These are phyloP conservation scores for Wickerhamomyces chaumierensis DNA, from an alignment of 805 yeast species.

Conservation along the genomic window DNA sequence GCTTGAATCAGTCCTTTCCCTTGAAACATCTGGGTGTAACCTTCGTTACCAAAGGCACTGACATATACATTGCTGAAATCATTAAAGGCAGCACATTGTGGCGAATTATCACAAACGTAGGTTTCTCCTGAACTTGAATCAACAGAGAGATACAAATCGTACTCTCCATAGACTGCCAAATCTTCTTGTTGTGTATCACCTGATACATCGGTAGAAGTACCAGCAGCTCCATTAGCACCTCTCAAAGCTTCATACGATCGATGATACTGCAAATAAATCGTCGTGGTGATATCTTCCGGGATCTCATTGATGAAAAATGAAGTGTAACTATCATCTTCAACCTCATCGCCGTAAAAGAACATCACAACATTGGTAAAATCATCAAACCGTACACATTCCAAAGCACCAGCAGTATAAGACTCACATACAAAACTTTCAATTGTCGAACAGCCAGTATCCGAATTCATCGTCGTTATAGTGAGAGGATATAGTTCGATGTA, in stretches of 20 bases:
- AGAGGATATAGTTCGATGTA: too few relatives aligned
- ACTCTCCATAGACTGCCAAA: background rate
- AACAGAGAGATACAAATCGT: background rate
- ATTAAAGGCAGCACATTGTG: background rate
- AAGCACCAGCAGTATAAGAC: background rate
- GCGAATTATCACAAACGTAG: background rate
- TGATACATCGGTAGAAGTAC: background rate
- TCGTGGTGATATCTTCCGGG: background rate
- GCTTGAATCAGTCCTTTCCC: too few relatives aligned
- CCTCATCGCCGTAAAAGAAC: background rate
- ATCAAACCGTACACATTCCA: background rate
- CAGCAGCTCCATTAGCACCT: background rate
- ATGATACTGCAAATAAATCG: background rate
- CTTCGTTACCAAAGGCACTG: background rate
- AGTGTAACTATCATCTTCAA: background rate
- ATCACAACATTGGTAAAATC: background rate
- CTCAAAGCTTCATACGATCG: background rate
- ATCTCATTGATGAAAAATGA: background rate
- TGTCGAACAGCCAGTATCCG: too few relatives aligned
- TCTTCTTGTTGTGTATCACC: background rate
- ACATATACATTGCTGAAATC: background rate
- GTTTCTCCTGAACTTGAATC: background rate
- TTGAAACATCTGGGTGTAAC: background rate
- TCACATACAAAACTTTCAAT: background rate
- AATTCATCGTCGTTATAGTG: too few relatives aligned